Evolutionary conservation across 1,284 basidiomycete species (phyloP).

Genomic region (Rhodotorula sp.): DNA sequence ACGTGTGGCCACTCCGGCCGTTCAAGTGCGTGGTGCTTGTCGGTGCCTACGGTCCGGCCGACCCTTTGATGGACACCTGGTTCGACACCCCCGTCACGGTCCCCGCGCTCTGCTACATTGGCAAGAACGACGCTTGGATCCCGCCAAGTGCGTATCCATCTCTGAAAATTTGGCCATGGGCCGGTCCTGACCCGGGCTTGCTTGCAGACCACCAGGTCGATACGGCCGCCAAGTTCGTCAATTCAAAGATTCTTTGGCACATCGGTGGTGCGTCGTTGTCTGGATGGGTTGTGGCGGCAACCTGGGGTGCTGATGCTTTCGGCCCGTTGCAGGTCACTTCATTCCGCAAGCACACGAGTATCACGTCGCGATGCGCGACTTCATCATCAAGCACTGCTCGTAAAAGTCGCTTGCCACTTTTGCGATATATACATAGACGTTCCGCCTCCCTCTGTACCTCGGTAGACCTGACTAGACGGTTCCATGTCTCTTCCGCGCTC

Average conservation of each 20-base stretch:
- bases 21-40: conserved; percentile 3
- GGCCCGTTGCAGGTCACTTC: background rate
- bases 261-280: background rate
- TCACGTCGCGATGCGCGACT: conserved; percentile 6
- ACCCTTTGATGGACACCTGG: background rate
- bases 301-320: background rate
- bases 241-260: background rate
- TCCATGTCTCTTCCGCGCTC: too few species aligned
- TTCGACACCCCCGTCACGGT: background rate
- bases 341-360: background rate
- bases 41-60: conserved; percentile 1
- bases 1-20: conserved; percentile 1
- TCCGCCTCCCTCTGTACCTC: too few species aligned
- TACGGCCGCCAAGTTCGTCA: background rate
- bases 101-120: conserved; percentile 1
- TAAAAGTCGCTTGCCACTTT: background rate
- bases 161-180: too few species aligned
- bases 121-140: conserved; percentile 7
- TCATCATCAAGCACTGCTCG: background rate
- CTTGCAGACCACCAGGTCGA: conserved; percentile 2
- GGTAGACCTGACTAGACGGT: too few species aligned
- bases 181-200: background rate
- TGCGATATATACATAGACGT: too few species aligned
- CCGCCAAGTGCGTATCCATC: background rate
- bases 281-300: too few species aligned